A percentile compares a stretch with the other conserved stretches of the same genome.
phyloP scores from a whole-genome alignment of 371 early-diverging fungal genomes.

The Chytridium lagenaria region DNA sequence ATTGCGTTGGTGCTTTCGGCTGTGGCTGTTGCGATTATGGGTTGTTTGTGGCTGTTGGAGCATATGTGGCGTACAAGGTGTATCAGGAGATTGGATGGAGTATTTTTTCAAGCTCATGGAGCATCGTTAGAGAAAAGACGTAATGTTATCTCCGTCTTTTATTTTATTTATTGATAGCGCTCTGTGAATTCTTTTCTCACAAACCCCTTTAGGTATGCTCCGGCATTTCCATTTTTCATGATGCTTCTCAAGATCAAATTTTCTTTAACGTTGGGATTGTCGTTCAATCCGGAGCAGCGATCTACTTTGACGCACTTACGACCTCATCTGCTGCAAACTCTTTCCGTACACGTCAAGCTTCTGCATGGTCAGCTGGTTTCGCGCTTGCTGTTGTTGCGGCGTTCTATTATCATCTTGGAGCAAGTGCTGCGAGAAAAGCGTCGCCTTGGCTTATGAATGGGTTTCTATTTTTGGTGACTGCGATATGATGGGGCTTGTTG shows the following conservation, averaged over 20 bases:
- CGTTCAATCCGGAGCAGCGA: conserved; percentile 25
- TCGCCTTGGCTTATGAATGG: not conserved
- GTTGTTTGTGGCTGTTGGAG: conserved; percentile 38
- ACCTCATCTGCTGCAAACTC: not conserved
- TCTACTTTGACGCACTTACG: not conserved
- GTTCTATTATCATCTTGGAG: not conserved
- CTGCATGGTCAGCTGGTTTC: not conserved
- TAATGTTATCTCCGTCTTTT: conserved; percentile 3
- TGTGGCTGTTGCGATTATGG: conserved; percentile 38
- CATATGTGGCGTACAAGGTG: conserved; percentile 49
- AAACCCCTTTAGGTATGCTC: conserved; percentile 20
- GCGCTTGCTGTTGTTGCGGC: not conserved
- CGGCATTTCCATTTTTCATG: conserved; percentile 37
- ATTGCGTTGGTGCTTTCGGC: conserved; percentile 35
- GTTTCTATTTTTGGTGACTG: conserved; percentile 22
- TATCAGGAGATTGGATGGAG: conserved; percentile 64
- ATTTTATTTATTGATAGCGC: not conserved
- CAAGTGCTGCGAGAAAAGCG: not conserved
- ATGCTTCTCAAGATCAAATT: conserved; percentile 37
- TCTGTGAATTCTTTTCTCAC: conserved; percentile 8
- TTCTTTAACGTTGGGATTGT: conserved; percentile 40
- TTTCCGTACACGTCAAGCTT: not conserved
- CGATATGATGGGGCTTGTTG: conserved; percentile 21
- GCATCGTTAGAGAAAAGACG: conserved; percentile 53
- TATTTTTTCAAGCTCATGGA: conserved; percentile 59